Evolutionary conservation across 1,284 basidiomycete genomes (phyloP), one percentile per base, ranked within the genome.

Genomic region (Sutorius eximius): DNA sequence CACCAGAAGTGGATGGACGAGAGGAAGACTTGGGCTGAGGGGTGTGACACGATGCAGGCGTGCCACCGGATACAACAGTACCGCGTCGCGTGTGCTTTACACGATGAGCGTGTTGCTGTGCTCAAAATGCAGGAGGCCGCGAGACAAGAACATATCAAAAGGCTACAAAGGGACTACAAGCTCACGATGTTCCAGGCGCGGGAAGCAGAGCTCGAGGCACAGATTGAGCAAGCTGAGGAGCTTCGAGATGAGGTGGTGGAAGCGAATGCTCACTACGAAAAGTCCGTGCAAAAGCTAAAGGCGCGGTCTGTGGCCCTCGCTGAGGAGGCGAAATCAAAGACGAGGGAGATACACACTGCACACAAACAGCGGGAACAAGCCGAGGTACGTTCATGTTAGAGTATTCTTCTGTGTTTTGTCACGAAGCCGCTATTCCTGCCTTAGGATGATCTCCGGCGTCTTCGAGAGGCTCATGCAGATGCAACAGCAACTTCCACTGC

Each of bases 51-150:
- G 8, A 70, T 90, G 29, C 79, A 87, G 59, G 75, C 78, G 9
- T 81, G 77, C 36, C 82, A 87, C 68, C 79, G 81, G 5, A 79
- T 87, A 54, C 80, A 81, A n/a, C 81, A 87, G 60, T 76, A 84
- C 40, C 75, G 78, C 45, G 75, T 82, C 18, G 74, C 75, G 16
- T 73, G 77, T 34, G 75, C 80, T 27, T 66, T 87, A 49, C 81
- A 84, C 58, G 73, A 74, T 50, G 83, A 82, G 61, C 76, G 79
- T 47, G 61, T 71, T 42, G 69, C 73, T 18, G 67, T 79, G 15
- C 66, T 86, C 40, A 77, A 77, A 48, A 79, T 82, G 66, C 78
- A 77, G 67, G 81, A 83, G 49, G 69, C 71, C 18, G 69, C 75
- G 41, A 71, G 85, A 57, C 70, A 70, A 56, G 85, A 87, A 69